Percentiles rank a stretch among this genome's conserved stretches.
Conservation (phyloP, 139 green algal genomes). For the Auxenochlorella pyrenoidosa region DNA sequence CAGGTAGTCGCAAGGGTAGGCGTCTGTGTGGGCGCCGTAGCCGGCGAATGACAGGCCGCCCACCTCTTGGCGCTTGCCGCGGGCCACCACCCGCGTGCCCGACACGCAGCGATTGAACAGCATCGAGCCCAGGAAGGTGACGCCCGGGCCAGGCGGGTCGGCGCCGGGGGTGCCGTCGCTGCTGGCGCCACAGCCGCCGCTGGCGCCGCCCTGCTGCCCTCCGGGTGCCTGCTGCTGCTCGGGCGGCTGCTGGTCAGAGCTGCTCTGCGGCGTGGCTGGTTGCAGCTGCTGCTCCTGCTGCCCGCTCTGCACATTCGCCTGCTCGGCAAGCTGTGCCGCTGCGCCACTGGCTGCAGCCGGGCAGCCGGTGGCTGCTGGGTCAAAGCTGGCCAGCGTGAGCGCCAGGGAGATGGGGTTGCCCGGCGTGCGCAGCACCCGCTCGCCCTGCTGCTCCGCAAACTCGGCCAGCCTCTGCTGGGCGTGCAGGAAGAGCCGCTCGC, state of each 20-base stretch:
- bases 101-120: slow-evolving; percentile 83
- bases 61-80: slow-evolving; percentile 68
- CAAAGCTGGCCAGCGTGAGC: slow-evolving; percentile 73
- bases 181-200: not conserved
- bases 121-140: slow-evolving; percentile 84
- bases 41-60: slow-evolving; percentile 75
- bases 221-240: slow-evolving; percentile 1
- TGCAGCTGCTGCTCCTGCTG: not conserved
- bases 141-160: not conserved
- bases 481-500: slow-evolving; percentile 70
- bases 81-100: slow-evolving; percentile 81
- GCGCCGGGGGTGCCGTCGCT: not conserved
- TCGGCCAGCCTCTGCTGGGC: slow-evolving; percentile 37
- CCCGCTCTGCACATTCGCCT: not conserved
- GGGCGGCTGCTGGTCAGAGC: not conserved
- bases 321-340: not conserved
- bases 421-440: slow-evolving; percentile 84
- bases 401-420: slow-evolving; percentile 93
- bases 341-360: not conserved
- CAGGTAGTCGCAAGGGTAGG: slow-evolving; percentile 85
- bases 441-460: slow-evolving; percentile 61
- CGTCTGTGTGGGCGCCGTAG: slow-evolving; percentile 78
- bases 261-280: too few species aligned
- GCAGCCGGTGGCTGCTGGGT: not conserved
- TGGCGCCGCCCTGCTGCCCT: not conserved